Conservation (phyloP, 2,329 filamentous ascomycete genomes). For the Aspergillus sp. region DNA sequence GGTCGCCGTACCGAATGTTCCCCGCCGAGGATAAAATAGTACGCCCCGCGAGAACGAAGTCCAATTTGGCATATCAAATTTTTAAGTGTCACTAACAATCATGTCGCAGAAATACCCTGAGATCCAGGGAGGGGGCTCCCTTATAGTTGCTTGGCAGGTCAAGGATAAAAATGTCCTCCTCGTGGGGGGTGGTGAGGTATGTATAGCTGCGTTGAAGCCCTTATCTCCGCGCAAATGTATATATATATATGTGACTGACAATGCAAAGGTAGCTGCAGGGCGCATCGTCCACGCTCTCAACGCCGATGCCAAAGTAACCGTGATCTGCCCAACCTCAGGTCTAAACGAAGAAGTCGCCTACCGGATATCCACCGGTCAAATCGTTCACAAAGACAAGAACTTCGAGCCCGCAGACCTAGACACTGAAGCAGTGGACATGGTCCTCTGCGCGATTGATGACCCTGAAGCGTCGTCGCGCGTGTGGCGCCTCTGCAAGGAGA, state of each 20-base stretch:
- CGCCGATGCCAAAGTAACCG: slow-evolving; percentile 81
- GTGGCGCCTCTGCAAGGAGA: slow-evolving; percentile 87
- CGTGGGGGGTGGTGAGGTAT: slow-evolving; percentile 87
- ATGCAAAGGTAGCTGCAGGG: slow-evolving; percentile 75
- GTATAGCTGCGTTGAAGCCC: slow-evolving; percentile 16
- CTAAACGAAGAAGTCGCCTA: slow-evolving; percentile 83
- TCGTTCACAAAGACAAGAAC: slow-evolving; percentile 70
- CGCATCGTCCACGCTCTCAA: slow-evolving; percentile 91
- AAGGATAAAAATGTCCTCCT: slow-evolving; percentile 83
- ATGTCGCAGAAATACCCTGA: slow-evolving; percentile 59
- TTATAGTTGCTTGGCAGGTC: slow-evolving; percentile 95
- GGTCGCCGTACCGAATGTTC: slow-evolving; percentile 7
- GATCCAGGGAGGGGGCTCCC: slow-evolving; percentile 80
- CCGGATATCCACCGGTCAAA: slow-evolving; percentile 65
- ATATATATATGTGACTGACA: slow-evolving; percentile 16
- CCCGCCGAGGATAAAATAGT: slow-evolving; percentile 2
- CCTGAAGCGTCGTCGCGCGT: slow-evolving; percentile 81
- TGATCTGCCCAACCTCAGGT: slow-evolving; percentile 70
- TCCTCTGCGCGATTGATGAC: slow-evolving; percentile 88
- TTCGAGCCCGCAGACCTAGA: slow-evolving; percentile 92
- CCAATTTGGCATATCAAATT: slow-evolving; percentile 4
- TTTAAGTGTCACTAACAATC: slow-evolving; percentile 18
- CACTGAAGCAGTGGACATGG: slow-evolving; percentile 74
- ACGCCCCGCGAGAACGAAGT: slow-evolving; percentile 5
- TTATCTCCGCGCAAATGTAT: slow-evolving; percentile 4